Base-by-base conservation (phyloP, 2,329 filamentous ascomycete genomes). In the Colletotrichum lupini region DNA sequence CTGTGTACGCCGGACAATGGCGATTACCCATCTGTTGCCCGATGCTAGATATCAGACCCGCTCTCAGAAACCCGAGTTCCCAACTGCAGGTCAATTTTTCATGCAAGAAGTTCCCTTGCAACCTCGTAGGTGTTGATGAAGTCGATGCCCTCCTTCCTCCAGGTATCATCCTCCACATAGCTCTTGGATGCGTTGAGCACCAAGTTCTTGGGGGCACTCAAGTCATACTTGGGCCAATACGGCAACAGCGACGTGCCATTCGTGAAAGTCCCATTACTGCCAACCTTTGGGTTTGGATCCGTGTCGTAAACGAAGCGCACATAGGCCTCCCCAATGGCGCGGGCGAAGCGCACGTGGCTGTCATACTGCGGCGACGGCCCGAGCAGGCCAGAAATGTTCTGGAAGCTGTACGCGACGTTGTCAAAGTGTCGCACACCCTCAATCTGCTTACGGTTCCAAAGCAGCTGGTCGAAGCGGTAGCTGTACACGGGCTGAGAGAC, bases 361-460 rank as follows among this genome's bases (percentile, higher is more conserved):
- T 86, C 83, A 37, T 82, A 85, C 62, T 81, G 73, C 0, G 86
- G 85, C 26, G 85, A 81, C 0, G 86, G 83, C 0, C 86, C 86
- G n/a, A 88, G 77, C 28, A 83, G 72, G 0, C 86, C 86, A 1
- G 82, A 83, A 58, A 87, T 86, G 68, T 88, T 88, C 76, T 88
- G 85, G 77, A 88, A 88, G 73, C 82, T 85, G 76, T 85, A 88
- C 2, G 85, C 85, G 1, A 87, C 86, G 61, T 88, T 87, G 75
- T 82, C 81, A 66, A 87, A 87, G 73, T 88, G 87, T 68, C 82
- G 82, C 37, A 74, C 82, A 2, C 85, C 85, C 8, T 82, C 81
- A 73, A 83, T 82, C 16, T 81, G 80, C 3, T 77, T 75, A 7
- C 82, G 80, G 72, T 84, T 82, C 80, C 84, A 87, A 26, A 82